phyloP scores from a whole-genome alignment of 371 early-diverging fungal species.

The Syncephalastrum monosporum region DNA sequence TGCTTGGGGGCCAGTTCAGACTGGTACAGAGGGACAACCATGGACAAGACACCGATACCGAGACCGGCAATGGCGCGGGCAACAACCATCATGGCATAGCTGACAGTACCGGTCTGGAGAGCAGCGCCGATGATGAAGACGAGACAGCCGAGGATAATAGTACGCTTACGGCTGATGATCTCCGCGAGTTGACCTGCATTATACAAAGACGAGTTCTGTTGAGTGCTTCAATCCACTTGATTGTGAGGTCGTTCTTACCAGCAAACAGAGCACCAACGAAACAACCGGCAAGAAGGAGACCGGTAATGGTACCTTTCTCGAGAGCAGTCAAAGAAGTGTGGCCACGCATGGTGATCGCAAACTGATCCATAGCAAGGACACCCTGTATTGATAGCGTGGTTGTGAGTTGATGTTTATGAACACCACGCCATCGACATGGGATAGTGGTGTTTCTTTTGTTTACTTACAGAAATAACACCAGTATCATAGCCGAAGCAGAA shows the following conservation, averaged over 20 bases:
- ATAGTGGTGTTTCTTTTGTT: background rate
- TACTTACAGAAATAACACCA: constrained; percentile 41
- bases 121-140: constrained; percentile 44
- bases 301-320: constrained; percentile 46
- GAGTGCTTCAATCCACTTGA: background rate
- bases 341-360: constrained; percentile 39
- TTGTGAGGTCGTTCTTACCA: constrained; percentile 22
- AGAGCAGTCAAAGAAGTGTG: constrained; percentile 26
- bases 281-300: constrained; percentile 49
- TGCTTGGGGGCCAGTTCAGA: constrained; percentile 49
- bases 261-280: constrained; percentile 49
- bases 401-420: too few relatives aligned
- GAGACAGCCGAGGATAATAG: constrained; percentile 33
- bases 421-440: background rate
- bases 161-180: constrained; percentile 38
- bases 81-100: constrained; percentile 53
- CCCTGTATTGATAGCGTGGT: constrained; percentile 13
- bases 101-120: constrained; percentile 54
- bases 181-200: constrained; percentile 34
- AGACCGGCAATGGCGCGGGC: constrained; percentile 79
- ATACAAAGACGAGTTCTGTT: background rate
- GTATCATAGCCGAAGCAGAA: constrained; percentile 57
- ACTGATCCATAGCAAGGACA: constrained; percentile 48
- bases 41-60: constrained; percentile 77
- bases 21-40: constrained; percentile 53